Evolutionary conservation across 129 eudicot species (phyloP).

Genomic region (Centella asiatica): DNA sequence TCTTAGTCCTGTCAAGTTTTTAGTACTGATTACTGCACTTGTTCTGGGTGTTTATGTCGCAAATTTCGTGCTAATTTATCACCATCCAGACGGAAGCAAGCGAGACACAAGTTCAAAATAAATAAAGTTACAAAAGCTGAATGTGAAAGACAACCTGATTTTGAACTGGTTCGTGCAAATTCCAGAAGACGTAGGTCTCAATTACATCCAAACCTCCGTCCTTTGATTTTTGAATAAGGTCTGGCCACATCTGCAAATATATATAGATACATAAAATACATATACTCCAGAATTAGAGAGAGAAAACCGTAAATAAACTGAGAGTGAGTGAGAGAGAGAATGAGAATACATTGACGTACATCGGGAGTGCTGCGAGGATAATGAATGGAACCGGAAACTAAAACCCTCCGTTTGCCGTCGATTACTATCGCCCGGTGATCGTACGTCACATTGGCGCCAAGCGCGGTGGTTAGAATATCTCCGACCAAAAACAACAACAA

Average conservation of each 20-base stretch:
- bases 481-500: constrained; percentile 21
- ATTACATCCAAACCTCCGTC: constrained; percentile 94
- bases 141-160: constrained; percentile 43
- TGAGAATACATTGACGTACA: constrained; percentile 20
- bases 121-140: not conserved
- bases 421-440: constrained; percentile 89
- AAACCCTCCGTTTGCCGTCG: constrained; percentile 72
- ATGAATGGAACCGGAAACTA: constrained; percentile 91
- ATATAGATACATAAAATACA: not conserved
- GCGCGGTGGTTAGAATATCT: constrained; percentile 28
- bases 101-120: not conserved
- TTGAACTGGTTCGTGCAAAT: constrained; percentile 85
- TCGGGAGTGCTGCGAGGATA: constrained; percentile 99
- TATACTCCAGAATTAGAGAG: not conserved
- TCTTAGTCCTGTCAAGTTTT: no score
- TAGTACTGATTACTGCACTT: no score
- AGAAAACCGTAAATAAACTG: not conserved
- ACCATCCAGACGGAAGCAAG: not conserved
- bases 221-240: constrained; percentile 85
- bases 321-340: not conserved
- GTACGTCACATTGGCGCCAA: constrained; percentile 69
- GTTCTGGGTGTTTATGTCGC: no score
- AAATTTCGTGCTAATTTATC: constrained; percentile 20
- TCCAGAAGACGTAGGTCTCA: constrained; percentile 95
- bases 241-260: constrained; percentile 90